A percentile compares a stretch with the other conserved stretches of the same genome.
Evolutionary conservation across 2,329 filamentous ascomycete species (phyloP).

Genomic region (Colletotrichum plurivorum): DNA sequence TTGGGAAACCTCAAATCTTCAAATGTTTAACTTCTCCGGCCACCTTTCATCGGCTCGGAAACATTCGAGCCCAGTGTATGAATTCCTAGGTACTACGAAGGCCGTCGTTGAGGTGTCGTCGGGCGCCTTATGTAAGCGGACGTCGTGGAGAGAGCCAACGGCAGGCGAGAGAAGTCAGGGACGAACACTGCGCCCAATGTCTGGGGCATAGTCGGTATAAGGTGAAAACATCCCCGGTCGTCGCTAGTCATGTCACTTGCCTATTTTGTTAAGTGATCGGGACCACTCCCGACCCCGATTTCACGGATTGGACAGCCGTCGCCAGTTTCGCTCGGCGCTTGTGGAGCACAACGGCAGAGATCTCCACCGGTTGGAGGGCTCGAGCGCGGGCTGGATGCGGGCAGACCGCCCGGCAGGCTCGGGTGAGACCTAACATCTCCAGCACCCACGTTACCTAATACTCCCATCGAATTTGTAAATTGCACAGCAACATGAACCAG

Average conservation of each 20-base stretch:
- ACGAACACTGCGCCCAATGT: background rate
- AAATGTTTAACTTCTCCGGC: too few relatives aligned
- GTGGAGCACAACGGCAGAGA: conserved; percentile 6
- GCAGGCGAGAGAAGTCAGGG: background rate
- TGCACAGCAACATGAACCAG: background rate
- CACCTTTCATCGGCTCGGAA: too few relatives aligned
- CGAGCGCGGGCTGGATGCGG: background rate
- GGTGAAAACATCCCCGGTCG: conserved; percentile 19
- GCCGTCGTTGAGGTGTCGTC: conserved; percentile 17
- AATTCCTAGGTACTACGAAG: background rate
- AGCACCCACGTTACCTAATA: too few relatives aligned
- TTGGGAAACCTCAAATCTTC: too few relatives aligned
- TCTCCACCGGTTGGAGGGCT: background rate
- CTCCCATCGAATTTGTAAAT: background rate
- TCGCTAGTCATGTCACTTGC: conserved; percentile 5
- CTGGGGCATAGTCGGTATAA: conserved; percentile 20
- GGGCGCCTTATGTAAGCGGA: conserved; percentile 26
- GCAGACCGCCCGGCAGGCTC: too few relatives aligned
- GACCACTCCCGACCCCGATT: conserved; percentile 5
- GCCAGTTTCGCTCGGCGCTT: conserved; percentile 2
- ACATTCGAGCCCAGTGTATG: too few relatives aligned
- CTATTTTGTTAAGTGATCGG: conserved; percentile 11
- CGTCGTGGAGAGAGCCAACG: background rate
- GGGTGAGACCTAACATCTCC: too few relatives aligned
- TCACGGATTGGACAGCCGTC: conserved; percentile 15